A percentile compares a stretch with the other conserved stretches of the same genome.
phyloP scores from a whole-genome alignment of 2,329 filamentous ascomycete genomes.

The Chaetothyriales sp. region DNA sequence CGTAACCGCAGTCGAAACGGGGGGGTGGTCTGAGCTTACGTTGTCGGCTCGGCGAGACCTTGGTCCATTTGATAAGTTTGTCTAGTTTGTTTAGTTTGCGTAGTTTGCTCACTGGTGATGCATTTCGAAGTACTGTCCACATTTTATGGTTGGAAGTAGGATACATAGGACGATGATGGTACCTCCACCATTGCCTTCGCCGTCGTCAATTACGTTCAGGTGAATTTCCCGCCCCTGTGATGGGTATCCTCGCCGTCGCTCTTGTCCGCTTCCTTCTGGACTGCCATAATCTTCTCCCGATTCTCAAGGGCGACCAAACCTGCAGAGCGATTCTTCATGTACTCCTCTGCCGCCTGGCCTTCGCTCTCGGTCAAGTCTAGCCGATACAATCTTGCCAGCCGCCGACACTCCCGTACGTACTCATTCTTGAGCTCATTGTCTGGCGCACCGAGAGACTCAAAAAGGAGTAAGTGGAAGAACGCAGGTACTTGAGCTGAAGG shows the following conservation, averaged over 20 bases:
- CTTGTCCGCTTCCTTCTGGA: too few relatives aligned
- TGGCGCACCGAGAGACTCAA: background rate
- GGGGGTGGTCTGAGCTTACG: background rate
- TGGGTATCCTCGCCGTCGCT: too few relatives aligned
- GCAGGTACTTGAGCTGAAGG: background rate
- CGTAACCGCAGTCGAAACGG: background rate
- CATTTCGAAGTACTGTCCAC: too few relatives aligned
- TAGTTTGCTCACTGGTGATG: background rate
- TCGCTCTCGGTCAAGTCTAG: background rate
- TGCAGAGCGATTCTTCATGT: background rate
- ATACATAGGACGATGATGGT: too few relatives aligned
- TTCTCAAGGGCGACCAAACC: background rate
- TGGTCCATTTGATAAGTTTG: background rate
- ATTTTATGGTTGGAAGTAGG: too few relatives aligned
- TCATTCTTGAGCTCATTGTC: background rate
- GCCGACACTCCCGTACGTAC: background rate
- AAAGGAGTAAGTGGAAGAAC: background rate
- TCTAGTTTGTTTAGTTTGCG: background rate
- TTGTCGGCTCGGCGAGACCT: background rate
- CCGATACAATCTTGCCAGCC: background rate
- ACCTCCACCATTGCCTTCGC: too few relatives aligned
- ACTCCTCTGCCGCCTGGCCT: background rate
- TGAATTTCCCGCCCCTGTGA: too few relatives aligned
- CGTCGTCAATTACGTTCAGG: too few relatives aligned
- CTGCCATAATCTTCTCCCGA: too few relatives aligned